phyloP scores from a whole-genome alignment of 176 grass and related monocot species.

The Triticum turgidum region DNA sequence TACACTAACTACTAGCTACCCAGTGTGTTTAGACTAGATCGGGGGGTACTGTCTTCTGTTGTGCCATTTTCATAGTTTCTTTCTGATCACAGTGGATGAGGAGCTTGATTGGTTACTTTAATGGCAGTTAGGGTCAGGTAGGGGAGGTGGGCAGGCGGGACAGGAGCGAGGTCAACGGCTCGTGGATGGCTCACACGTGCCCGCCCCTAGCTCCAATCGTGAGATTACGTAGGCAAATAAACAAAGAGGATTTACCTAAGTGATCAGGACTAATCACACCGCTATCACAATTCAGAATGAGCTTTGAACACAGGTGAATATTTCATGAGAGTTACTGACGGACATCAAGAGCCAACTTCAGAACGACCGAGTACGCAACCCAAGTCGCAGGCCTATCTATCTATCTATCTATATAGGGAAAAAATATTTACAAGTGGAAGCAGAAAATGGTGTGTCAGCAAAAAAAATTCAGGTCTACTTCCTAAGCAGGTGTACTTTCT shows the following conservation, averaged over 20 bases:
- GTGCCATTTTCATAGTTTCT: constrained; percentile 8
- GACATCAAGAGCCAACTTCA: no score
- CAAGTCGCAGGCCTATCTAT: neutral
- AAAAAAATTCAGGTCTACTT: neutral
- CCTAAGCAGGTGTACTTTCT: neutral
- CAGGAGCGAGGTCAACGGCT: constrained; percentile 2
- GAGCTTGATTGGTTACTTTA: neutral
- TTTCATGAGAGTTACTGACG: neutral
- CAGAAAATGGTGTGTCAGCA: no score
- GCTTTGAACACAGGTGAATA: neutral
- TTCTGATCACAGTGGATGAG: neutral
- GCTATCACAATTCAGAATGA: neutral
- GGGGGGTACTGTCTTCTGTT: neutral
- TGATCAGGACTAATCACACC: neutral
- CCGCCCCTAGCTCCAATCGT: neutral
- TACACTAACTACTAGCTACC: no score
- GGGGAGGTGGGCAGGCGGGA: no score
- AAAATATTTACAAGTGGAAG: neutral
- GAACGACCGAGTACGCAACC: no score
- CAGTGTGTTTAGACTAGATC: no score
- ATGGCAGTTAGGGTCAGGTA: neutral
- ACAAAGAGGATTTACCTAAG: neutral
- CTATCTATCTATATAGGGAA: neutral
- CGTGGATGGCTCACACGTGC: neutral
- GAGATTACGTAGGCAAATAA: neutral